Conservation (phyloP, 192 early-diverging fungal genomes). For the Cetraspora pellucida region DNA sequence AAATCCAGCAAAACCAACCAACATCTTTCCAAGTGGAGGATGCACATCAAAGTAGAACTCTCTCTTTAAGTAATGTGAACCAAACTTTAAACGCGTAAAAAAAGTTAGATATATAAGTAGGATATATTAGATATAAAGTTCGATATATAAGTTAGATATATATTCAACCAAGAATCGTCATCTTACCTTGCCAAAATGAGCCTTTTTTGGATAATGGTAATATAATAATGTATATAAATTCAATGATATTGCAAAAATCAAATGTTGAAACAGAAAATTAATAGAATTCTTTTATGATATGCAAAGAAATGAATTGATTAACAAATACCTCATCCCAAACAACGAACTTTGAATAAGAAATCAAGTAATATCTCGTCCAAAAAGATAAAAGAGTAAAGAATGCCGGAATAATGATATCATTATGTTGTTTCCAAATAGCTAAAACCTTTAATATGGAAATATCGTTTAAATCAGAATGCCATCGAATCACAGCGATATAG, state of each 20-base stretch:
- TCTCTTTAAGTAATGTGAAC: slow-evolving; percentile 86
- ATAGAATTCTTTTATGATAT: not conserved
- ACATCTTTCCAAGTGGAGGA: slow-evolving; percentile 96
- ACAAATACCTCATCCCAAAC: slow-evolving; percentile 75
- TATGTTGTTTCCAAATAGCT: slow-evolving; percentile 51
- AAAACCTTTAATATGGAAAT: slow-evolving; percentile 40
- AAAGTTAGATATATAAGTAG: not conserved
- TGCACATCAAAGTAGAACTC: slow-evolving; percentile 99
- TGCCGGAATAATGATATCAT: slow-evolving; percentile 50
- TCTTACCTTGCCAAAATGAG: slow-evolving; percentile 61
- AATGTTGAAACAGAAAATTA: not conserved
- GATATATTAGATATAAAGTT: not conserved
- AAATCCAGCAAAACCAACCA: slow-evolving; percentile 82
- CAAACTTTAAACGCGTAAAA: slow-evolving; percentile 67
- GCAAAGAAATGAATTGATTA: not conserved
- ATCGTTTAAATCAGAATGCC: not conserved
- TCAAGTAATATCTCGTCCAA: slow-evolving; percentile 66
- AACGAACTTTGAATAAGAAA: slow-evolving; percentile 61
- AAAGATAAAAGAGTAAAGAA: slow-evolving; percentile 65
- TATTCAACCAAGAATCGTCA: not conserved
- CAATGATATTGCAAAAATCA: not conserved
- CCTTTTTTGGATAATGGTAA: slow-evolving; percentile 36
- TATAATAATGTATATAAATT: too few species aligned
- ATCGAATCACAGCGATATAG: not conserved
- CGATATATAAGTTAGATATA: not conserved